These are phyloP conservation scores for Neurospora intermedia DNA, from an alignment of 495 filamentous ascomycete genomes.

Conservation along the genomic window DNA sequence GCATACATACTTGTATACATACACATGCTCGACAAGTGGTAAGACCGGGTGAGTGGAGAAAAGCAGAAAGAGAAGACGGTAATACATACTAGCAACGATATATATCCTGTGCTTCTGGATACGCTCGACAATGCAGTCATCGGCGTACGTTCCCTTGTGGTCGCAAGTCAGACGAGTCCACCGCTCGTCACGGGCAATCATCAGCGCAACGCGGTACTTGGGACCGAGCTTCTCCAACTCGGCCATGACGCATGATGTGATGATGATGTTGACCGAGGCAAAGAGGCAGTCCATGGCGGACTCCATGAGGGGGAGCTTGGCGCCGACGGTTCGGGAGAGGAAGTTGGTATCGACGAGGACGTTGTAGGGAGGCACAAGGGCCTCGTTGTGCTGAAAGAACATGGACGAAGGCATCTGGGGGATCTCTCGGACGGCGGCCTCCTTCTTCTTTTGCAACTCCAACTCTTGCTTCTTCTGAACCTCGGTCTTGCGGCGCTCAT, in stretches of 20 bases:
- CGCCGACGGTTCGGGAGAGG: conserved; percentile 77
- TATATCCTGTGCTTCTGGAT: conserved; percentile 70
- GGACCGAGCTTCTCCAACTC: conserved; percentile 88
- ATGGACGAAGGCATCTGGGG: conserved; percentile 73
- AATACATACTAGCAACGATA: conserved; percentile 49
- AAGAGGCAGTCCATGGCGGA: conserved; percentile 67
- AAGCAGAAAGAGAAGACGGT: too few relatives aligned
- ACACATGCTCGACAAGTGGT: too few relatives aligned
- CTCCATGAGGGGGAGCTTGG: conserved; percentile 78
- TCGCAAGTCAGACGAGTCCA: conserved; percentile 78
- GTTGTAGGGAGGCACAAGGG: conserved; percentile 54
- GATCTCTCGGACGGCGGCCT: conserved; percentile 55
- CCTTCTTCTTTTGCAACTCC: conserved; percentile 47
- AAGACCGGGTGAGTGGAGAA: too few relatives aligned
- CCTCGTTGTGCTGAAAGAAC: conserved; percentile 92
- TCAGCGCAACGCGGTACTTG: conserved; percentile 79
- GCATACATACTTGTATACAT: too few relatives aligned
- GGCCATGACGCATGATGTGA: conserved; percentile 55
- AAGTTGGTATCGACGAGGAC: conserved; percentile 73
- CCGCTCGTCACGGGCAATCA: conserved; percentile 76
- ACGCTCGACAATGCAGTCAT: conserved; percentile 88
- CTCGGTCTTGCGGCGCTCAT: conserved; percentile 50
- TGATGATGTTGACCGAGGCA: conserved; percentile 56
- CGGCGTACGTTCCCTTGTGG: conserved; percentile 87
- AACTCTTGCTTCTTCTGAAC: conserved; percentile 42